Evolutionary conservation across 768 basidiomycete species (phyloP).

Genomic region (Kwoniella mangroviensis): DNA sequence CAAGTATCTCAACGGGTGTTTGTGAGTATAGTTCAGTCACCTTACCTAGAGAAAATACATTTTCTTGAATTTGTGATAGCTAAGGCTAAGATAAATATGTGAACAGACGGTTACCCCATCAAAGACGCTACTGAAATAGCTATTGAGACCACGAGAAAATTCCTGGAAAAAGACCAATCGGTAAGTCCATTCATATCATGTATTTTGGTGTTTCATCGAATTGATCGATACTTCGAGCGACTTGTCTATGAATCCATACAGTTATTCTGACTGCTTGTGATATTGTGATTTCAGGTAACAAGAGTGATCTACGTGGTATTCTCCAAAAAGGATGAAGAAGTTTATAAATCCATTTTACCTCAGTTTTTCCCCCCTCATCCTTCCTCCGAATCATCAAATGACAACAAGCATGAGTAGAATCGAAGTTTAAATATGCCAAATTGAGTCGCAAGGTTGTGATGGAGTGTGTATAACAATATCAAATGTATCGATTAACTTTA

Average conservation of each 20-base stretch:
- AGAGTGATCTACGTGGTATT: slow-evolving; percentile 55
- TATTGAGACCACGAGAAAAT: slow-evolving; percentile 44
- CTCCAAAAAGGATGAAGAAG: slow-evolving; percentile 42
- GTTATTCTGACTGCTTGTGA: too few species aligned
- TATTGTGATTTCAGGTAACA: slow-evolving; percentile 32
- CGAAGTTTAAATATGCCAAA: not conserved
- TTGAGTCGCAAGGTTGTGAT: too few species aligned
- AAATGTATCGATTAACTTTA: too few species aligned
- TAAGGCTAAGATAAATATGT: too few species aligned
- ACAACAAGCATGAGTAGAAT: not conserved
- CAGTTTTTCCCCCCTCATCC: slow-evolving; percentile 41
- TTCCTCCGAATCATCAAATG: not conserved
- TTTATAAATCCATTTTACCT: slow-evolving; percentile 43
- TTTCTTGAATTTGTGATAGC: too few species aligned
- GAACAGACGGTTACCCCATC: slow-evolving; percentile 59
- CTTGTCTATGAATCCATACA: too few species aligned
- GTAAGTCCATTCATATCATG: slow-evolving; percentile 24
- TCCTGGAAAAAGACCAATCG: slow-evolving; percentile 38
- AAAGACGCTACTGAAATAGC: slow-evolving; percentile 57
- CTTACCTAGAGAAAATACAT: too few species aligned
- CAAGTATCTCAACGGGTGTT: slow-evolving; percentile 51
- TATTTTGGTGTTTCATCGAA: too few species aligned
- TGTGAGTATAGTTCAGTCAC: too few species aligned
- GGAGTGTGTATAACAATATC: too few species aligned
- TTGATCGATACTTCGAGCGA: too few species aligned